phyloP scores from a whole-genome alignment of 1,284 basidiomycete species.

The Peniophora sp. region DNA sequence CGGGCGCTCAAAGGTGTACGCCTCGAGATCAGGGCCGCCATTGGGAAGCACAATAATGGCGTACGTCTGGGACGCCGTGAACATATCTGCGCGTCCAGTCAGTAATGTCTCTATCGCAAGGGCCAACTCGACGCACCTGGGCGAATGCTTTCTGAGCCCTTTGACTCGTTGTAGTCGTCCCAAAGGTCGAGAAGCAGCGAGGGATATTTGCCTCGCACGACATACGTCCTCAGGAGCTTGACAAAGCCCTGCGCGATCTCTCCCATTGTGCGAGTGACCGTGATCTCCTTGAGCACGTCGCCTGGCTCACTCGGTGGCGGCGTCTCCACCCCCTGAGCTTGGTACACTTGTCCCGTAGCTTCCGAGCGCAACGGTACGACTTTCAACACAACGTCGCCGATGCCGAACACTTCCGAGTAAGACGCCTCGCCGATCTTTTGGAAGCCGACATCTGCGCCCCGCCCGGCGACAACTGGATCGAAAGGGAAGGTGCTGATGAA shows the following conservation, averaged over 20 bases:
- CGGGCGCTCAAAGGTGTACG: conserved; percentile 52
- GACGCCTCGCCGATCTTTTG: conserved; percentile 93
- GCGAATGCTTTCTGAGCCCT: conserved; percentile 78
- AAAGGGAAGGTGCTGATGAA: conserved; percentile 74
- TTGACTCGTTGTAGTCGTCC: conserved; percentile 71
- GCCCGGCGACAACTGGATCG: conserved; percentile 45
- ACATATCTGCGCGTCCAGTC: conserved; percentile 44
- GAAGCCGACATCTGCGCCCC: conserved; percentile 29
- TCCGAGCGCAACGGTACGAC: conserved; percentile 71
- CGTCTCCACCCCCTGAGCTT: conserved; percentile 34
- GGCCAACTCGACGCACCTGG: conserved; percentile 54
- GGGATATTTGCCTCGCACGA: conserved; percentile 85
- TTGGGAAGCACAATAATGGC: conserved; percentile 85
- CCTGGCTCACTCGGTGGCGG: conserved; percentile 63
- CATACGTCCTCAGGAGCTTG: conserved; percentile 69
- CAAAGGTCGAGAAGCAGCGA: conserved; percentile 71
- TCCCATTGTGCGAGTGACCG: conserved; percentile 77
- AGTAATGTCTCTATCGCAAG: background rate
- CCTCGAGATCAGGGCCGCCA: conserved; percentile 85
- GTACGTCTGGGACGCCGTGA: conserved; percentile 72
- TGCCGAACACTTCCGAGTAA: conserved; percentile 94
- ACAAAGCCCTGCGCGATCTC: conserved; percentile 72
- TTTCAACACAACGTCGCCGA: conserved; percentile 81
- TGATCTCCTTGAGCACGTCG: conserved; percentile 83
- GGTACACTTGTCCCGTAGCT: conserved; percentile 10